These are phyloP conservation scores for Neurospora sp. DNA, from an alignment of 2,329 filamentous ascomycete genomes.

Conservation along the genomic window DNA sequence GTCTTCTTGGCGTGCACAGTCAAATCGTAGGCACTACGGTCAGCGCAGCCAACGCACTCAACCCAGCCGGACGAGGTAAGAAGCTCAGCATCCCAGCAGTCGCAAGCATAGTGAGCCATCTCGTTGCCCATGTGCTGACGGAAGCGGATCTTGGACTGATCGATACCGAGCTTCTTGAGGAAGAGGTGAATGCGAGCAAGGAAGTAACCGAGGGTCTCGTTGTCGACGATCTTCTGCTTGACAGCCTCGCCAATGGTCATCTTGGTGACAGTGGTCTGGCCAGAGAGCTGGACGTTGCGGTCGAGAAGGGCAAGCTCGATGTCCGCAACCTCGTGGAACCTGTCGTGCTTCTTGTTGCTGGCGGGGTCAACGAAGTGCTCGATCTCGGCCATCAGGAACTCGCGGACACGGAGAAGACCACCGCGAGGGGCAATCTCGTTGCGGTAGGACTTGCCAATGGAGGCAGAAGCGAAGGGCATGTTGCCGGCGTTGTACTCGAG, in stretches of 20 bases:
- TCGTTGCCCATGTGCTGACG: slow-evolving; percentile 83
- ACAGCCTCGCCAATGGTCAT: slow-evolving; percentile 83
- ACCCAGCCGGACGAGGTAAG: slow-evolving; percentile 92
- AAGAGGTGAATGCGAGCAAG: slow-evolving; percentile 88
- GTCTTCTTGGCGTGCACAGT: slow-evolving; percentile 90
- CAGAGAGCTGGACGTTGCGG: slow-evolving; percentile 73
- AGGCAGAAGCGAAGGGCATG: slow-evolving; percentile 96
- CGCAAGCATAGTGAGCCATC: slow-evolving; percentile 82
- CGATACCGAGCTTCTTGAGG: slow-evolving; percentile 78
- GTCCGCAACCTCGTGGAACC: slow-evolving; percentile 78
- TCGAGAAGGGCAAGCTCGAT: slow-evolving; percentile 77
- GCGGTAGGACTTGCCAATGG: slow-evolving; percentile 94
- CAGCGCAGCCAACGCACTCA: slow-evolving; percentile 94
- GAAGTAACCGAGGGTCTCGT: slow-evolving; percentile 97
- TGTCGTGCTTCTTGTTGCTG: slow-evolving; percentile 85
- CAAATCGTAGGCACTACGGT: slow-evolving; percentile 84
- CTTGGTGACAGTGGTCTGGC: slow-evolving; percentile 65
- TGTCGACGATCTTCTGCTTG: slow-evolving; percentile 73
- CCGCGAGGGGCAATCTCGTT: slow-evolving; percentile 94
- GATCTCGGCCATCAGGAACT: slow-evolving; percentile 98
- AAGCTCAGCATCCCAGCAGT: slow-evolving; percentile 97
- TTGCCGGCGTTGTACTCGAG: slow-evolving; percentile 90
- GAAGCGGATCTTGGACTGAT: slow-evolving; percentile 83
- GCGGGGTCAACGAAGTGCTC: slow-evolving; percentile 96
- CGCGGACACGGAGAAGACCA: slow-evolving; percentile 84